phyloP scores from a whole-genome alignment of 1,284 basidiomycete species.

The Gymnopus androsaceus region DNA sequence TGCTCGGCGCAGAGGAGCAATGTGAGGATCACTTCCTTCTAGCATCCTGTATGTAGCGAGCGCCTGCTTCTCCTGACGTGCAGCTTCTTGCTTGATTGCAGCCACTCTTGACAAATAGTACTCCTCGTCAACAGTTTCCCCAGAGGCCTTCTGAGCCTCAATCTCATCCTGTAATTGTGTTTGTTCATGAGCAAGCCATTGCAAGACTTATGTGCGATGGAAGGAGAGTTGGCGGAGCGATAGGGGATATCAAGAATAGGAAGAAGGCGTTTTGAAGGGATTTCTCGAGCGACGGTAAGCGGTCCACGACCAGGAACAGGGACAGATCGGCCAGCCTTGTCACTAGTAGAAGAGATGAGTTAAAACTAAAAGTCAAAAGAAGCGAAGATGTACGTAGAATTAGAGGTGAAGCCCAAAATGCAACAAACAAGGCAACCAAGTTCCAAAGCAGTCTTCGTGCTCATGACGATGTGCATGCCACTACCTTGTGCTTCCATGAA shows the following conservation, averaged over 20 bases:
- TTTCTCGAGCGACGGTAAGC: slow-evolving; percentile 82
- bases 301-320: slow-evolving; percentile 93
- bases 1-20: slow-evolving; percentile 90
- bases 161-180: slow-evolving; percentile 80
- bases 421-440: slow-evolving; percentile 93
- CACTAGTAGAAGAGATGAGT: slow-evolving; percentile 44
- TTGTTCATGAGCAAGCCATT: slow-evolving; percentile 92
- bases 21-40: slow-evolving; percentile 81
- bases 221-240: slow-evolving; percentile 90
- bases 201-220: slow-evolving; percentile 90
- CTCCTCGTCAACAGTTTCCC: slow-evolving; percentile 59
- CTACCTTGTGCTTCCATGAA: slow-evolving; percentile 98
- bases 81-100: slow-evolving; percentile 87
- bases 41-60: slow-evolving; percentile 92
- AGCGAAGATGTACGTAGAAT: slow-evolving; percentile 75
- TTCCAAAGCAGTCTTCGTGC: slow-evolving; percentile 93
- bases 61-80: slow-evolving; percentile 88
- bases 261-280: slow-evolving; percentile 71
- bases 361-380: not conserved
- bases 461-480: slow-evolving; percentile 97
- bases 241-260: slow-evolving; percentile 84
- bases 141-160: slow-evolving; percentile 58
- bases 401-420: slow-evolving; percentile 94
- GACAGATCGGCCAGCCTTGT: slow-evolving; percentile 94
- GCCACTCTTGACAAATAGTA: slow-evolving; percentile 76